phyloP scores from a whole-genome alignment of 352 stramenopile species.

The Peronospora belbahrii region DNA sequence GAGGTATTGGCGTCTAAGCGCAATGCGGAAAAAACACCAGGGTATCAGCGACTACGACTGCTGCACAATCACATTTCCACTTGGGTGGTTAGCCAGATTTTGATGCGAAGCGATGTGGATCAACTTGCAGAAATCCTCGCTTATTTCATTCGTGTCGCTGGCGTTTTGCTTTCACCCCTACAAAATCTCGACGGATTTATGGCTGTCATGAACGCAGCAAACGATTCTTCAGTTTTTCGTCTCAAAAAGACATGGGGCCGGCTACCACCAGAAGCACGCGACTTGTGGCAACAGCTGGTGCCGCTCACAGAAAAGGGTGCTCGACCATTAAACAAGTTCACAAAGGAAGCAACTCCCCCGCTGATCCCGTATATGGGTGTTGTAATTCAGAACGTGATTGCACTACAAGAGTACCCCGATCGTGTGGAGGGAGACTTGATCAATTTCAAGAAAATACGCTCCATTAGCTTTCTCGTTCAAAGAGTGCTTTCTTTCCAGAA shows the following conservation, averaged over 20 bases:
- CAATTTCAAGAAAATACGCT: conserved; percentile 86
- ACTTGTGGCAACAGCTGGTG: conserved; percentile 80
- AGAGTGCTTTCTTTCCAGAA: conserved; percentile 59
- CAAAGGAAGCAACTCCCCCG: conserved; percentile 55
- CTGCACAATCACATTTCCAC: conserved; percentile 83
- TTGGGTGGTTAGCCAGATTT: conserved; percentile 81
- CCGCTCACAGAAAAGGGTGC: conserved; percentile 78
- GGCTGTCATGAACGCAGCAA: conserved; percentile 86
- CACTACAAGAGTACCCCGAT: conserved; percentile 78
- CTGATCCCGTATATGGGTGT: conserved; percentile 80
- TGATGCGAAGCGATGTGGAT: conserved; percentile 66
- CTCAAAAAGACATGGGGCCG: conserved; percentile 83
- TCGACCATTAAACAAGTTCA: conserved; percentile 70
- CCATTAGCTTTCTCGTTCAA: conserved; percentile 53
- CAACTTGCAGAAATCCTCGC: conserved; percentile 72
- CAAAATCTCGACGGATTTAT: conserved; percentile 87
- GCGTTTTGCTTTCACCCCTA: conserved; percentile 59
- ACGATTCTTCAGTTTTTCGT: conserved; percentile 81
- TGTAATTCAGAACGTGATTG: conserved; percentile 82
- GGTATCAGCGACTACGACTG: conserved; percentile 73
- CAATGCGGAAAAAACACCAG: conserved; percentile 68
- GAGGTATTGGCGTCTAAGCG: conserved; percentile 72
- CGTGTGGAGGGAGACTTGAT: conserved; percentile 66
- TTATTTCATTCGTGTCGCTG: conserved; percentile 82
- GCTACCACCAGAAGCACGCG: conserved; percentile 52